Evolutionary conservation across 495 filamentous ascomycete species (phyloP).

Genomic region (Penicillium diatomitis): DNA sequence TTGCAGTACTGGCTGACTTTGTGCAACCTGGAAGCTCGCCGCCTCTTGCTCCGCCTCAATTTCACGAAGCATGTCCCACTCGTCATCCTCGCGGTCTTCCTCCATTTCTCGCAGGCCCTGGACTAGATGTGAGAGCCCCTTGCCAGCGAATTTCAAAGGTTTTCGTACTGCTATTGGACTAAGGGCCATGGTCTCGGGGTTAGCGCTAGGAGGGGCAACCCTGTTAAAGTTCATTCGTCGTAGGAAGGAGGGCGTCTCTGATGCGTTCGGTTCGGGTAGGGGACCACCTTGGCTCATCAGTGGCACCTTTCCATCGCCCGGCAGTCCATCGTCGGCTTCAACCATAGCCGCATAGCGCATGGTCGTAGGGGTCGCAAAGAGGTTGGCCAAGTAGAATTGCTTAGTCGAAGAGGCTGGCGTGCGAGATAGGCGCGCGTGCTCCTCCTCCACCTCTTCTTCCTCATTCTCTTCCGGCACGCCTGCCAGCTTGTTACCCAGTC

Average conservation of each 20-base stretch:
- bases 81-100: conserved; percentile 67
- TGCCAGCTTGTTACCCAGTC: background rate
- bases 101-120: conserved; percentile 69
- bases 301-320: conserved; percentile 14
- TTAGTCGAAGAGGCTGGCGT: conserved; percentile 58
- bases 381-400: conserved; percentile 47
- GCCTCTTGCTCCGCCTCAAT: conserved; percentile 52
- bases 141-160: conserved; percentile 55
- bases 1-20: conserved; percentile 50
- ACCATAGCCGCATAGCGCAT: conserved; percentile 38
- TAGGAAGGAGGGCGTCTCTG: conserved; percentile 66
- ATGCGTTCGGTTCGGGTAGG: conserved; percentile 11
- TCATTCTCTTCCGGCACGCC: conserved; percentile 25
- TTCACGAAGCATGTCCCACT: conserved; percentile 72
- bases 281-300: conserved; percentile 7
- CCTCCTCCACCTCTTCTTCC: conserved; percentile 25
- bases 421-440: conserved; percentile 31
- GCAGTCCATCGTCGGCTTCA: conserved; percentile 16
- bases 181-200: conserved; percentile 12
- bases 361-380: conserved; percentile 56
- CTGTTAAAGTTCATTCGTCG: conserved; percentile 42
- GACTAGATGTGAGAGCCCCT: conserved; percentile 71
- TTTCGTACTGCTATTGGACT: conserved; percentile 44
- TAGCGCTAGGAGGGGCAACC: conserved; percentile 10
- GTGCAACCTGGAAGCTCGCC: conserved; percentile 44